Base-by-base conservation (phyloP, 805 yeast species). In the Wilhelminamyces savonicus region DNA sequence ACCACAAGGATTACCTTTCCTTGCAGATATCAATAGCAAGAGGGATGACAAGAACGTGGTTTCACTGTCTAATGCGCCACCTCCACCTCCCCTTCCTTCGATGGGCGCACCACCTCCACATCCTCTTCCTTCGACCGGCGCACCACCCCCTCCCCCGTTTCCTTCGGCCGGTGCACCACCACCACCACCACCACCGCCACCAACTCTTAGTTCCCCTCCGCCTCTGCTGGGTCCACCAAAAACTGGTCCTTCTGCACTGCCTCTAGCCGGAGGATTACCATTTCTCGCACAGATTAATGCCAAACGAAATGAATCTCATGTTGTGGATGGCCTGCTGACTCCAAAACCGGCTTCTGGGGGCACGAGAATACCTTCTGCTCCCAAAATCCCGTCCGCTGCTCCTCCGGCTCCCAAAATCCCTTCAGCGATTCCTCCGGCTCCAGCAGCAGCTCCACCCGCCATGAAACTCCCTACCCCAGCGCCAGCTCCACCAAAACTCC, bases 11-110 rank as follows among this genome's bases (percentile, higher is more conserved):
- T 44, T 70, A 12, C 76, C 77, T 4, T 71, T 71, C 43, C 51
- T 72, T 9, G 65, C 70, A 4, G 70, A 72, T 35, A 71, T 72
- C 30, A 70, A 69, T 41, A 63, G 59, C 20, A 63, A 66, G 37
- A 56, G 77, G 37, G 70, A 65, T 34, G 74, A 69, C 12, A 8
- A 17, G 19, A 6, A 6, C 8, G 8, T 7, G 2, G 21, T 31
- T 8, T 23, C 24, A 16, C 7, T 10, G n/a, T 19, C 23, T 11
- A 18, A n/a, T 14, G 13, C 21, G 24, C 11, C 29, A 10, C 31
- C 28, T 3, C 29, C 28, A 3, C 21, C 23, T 7, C 29, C 35
- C 3, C 16, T 11, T 15, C 15, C 15, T 17, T 20, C 12, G 15
- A 22, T 31, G n/a, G 20, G 23, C 10, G 23, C 13, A n/a, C 23